A percentile compares a stretch with the other conserved stretches of the same genome.
phyloP scores from a whole-genome alignment of 768 basidiomycete species.

The Suillus lakei region DNA sequence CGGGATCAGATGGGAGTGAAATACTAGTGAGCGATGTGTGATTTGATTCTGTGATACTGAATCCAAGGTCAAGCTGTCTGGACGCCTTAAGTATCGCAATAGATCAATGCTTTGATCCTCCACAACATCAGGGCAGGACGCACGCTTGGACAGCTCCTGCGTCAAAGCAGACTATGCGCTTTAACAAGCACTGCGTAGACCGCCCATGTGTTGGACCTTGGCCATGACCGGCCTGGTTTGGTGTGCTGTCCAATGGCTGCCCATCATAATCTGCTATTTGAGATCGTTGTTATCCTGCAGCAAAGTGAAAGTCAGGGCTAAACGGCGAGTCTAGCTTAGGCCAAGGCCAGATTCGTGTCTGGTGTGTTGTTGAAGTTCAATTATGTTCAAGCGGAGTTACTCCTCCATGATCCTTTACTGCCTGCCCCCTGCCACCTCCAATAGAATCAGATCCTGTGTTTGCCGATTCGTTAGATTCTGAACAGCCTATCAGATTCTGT shows the following conservation, averaged over 20 bases:
- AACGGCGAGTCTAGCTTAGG: too few relatives aligned
- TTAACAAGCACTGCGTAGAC: background rate
- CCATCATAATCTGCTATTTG: background rate
- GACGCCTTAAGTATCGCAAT: background rate
- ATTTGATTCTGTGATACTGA: background rate
- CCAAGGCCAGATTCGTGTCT: too few relatives aligned
- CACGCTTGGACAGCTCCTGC: background rate
- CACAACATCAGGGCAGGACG: background rate
- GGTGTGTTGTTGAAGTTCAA: too few relatives aligned
- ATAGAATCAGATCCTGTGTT: too few relatives aligned
- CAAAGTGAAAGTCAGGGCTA: background rate
- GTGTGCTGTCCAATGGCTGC: background rate
- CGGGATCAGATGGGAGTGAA: background rate
- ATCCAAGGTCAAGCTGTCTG: background rate
- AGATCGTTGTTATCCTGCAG: background rate
- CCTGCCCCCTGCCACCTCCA: too few relatives aligned
- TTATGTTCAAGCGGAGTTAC: too few relatives aligned
- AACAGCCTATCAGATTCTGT: slow-evolving; percentile 57
- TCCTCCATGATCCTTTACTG: too few relatives aligned
- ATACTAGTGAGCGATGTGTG: background rate
- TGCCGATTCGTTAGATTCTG: slow-evolving; percentile 63
- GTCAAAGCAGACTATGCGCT: background rate
- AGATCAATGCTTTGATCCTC: background rate
- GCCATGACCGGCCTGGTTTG: background rate
- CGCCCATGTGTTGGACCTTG: background rate